Evolutionary conservation across 805 yeast species (phyloP).

Genomic region (Kodamaea hsintzibuensis): DNA sequence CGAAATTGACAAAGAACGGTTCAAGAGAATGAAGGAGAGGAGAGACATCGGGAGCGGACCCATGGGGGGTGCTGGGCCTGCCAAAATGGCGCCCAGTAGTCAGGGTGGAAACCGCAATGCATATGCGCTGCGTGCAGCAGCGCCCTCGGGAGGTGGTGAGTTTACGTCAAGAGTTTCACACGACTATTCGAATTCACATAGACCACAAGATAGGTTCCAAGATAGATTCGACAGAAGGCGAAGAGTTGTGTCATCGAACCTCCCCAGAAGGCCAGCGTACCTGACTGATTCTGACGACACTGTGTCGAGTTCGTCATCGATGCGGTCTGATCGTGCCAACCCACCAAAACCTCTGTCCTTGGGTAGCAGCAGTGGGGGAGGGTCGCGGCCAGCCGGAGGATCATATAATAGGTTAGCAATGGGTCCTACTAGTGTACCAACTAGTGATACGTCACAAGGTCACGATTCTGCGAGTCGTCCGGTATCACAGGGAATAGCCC

Average conservation of each 20-base stretch:
- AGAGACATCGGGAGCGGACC: neutral
- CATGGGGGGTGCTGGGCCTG: neutral
- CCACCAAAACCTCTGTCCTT: neutral
- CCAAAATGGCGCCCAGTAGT: neutral
- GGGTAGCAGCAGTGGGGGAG: neutral
- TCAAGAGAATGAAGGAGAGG: slow-evolving; percentile 43
- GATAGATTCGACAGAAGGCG: neutral
- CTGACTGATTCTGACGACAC: slow-evolving; percentile 2
- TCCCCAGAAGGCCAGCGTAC: neutral
- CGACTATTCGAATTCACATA: neutral
- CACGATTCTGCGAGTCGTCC: neutral
- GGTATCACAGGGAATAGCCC: neutral
- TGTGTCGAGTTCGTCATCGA: neutral
- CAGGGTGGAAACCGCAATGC: neutral
- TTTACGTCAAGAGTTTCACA: neutral
- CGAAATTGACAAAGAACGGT: slow-evolving; percentile 73
- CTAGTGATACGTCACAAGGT: neutral
- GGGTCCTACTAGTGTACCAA: neutral
- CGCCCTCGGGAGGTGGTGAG: neutral
- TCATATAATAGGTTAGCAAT: neutral
- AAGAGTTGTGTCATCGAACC: neutral
- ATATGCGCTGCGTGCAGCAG: neutral
- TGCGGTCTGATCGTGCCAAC: neutral
- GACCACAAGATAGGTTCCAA: neutral
- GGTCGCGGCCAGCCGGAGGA: neutral